Percentiles rank a stretch among this genome's conserved stretches.
phyloP scores from a whole-genome alignment of 176 grass and related monocot genomes.

The Cenchrus fungigraminus region DNA sequence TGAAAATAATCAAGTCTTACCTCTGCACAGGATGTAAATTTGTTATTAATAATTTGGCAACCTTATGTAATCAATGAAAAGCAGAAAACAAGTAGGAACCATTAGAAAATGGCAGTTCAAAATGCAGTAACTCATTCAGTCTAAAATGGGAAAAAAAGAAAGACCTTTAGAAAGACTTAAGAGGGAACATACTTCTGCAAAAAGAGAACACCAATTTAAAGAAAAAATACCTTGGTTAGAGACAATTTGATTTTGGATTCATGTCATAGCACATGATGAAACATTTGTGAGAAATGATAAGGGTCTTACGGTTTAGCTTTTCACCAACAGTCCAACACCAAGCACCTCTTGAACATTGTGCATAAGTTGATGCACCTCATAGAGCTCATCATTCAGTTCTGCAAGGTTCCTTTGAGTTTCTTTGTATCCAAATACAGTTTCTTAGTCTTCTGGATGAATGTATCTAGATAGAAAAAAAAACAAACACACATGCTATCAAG shows the following conservation, averaged over 20 bases:
- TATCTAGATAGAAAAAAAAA: constrained; percentile 61
- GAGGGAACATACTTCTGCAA: background rate
- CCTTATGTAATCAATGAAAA: constrained; percentile 11
- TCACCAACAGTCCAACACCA: constrained; percentile 70
- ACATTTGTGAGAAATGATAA: constrained; percentile 14
- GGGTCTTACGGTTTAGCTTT: constrained; percentile 85
- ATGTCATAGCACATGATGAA: constrained; percentile 18
- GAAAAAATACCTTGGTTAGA: background rate
- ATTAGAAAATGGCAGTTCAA: background rate
- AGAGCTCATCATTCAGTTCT: constrained; percentile 93
- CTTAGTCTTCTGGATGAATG: constrained; percentile 99
- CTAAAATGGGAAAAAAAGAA: background rate
- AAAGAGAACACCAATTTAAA: background rate
- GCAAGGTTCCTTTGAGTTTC: constrained; percentile 83
- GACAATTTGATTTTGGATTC: background rate
- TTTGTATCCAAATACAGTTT: constrained; percentile 95
- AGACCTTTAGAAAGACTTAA: background rate
- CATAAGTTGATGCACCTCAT: constrained; percentile 98
- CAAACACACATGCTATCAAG: constrained; percentile 29
- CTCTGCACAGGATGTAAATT: constrained; percentile 59
- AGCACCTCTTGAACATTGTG: constrained; percentile 98
- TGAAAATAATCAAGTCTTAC: too few species aligned
- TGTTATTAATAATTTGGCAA: constrained; percentile 27
- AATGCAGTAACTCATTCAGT: background rate
- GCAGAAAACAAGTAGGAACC: background rate